Conservation (phyloP, 225 moss, liverwort and hornwort species). For the Sphagnum tenellum region DNA sequence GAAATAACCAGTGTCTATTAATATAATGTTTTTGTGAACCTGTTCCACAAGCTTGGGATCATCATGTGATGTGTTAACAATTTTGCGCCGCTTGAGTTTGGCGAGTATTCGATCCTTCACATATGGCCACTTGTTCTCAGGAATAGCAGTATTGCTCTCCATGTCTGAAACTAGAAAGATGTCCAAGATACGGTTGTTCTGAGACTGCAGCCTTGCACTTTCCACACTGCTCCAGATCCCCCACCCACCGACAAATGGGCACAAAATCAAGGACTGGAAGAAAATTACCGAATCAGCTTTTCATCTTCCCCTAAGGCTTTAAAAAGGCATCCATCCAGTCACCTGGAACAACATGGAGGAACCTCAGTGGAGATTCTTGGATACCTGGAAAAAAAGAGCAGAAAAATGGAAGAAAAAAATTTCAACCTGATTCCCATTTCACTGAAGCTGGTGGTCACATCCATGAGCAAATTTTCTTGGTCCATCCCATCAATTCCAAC, state of each 20-base stretch:
- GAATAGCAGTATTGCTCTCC: conserved; percentile 48
- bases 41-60: conserved; percentile 82
- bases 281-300: too few relatives aligned
- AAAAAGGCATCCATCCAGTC: too few relatives aligned
- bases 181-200: conserved; percentile 53
- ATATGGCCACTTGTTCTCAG: conserved; percentile 51
- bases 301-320: too few relatives aligned
- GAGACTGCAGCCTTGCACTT: conserved; percentile 73
- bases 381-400: too few relatives aligned
- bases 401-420: too few relatives aligned
- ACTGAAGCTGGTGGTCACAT: conserved; percentile 80
- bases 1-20: too few relatives aligned
- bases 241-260: too few relatives aligned
- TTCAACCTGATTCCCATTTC: conserved; percentile 71
- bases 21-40: conserved; percentile 11
- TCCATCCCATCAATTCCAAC: conserved; percentile 85
- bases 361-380: background rate
- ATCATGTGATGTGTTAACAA: conserved; percentile 23
- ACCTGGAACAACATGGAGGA: too few relatives aligned
- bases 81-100: conserved; percentile 59
- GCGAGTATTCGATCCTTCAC: conserved; percentile 56
- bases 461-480: conserved; percentile 85
- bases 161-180: conserved; percentile 54
- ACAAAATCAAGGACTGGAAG: too few relatives aligned
- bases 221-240: conserved; percentile 43